These are phyloP conservation scores for Vinca minor DNA, from an alignment of 257 asterid genomes.

Conservation along the genomic window DNA sequence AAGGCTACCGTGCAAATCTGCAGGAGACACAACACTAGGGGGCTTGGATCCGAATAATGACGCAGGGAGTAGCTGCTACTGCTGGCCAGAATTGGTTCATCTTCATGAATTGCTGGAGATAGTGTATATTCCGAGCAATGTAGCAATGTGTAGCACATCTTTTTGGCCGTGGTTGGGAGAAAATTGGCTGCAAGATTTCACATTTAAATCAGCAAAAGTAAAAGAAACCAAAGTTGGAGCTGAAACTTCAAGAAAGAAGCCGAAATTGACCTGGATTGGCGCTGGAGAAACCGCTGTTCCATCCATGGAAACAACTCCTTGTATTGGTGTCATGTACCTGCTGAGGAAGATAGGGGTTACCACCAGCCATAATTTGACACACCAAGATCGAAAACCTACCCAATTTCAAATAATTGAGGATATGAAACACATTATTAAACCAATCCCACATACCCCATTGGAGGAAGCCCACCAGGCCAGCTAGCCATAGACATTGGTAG, in stretches of 20 bases:
- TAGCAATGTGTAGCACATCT: constrained; percentile 84
- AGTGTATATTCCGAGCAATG: constrained; percentile 74
- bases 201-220: constrained; percentile 1
- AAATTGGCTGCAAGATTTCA: constrained; percentile 44
- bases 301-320: constrained; percentile 78
- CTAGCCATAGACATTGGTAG: constrained; percentile 64
- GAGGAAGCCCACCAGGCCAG: constrained; percentile 96
- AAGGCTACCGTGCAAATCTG: constrained; percentile 46
- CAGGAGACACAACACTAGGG: constrained; percentile 37
- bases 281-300: constrained; percentile 54
- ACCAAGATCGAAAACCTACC: constrained; percentile 13
- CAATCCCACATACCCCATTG: constrained; percentile 62
- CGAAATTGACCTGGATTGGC: constrained; percentile 49
- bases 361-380: no score
- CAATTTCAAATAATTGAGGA: constrained; percentile 12
- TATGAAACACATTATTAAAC: constrained; percentile 11
- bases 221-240: no score
- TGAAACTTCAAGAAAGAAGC: neutral
- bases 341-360: constrained; percentile 25
- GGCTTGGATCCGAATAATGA: constrained; percentile 61
- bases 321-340: constrained; percentile 87
- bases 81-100: constrained; percentile 72
- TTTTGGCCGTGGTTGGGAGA: constrained; percentile 75
- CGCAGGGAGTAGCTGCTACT: constrained; percentile 51
- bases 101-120: constrained; percentile 65